phyloP scores from a whole-genome alignment of 139 green algal species.

The Astrephomene gubernaculifera region DNA sequence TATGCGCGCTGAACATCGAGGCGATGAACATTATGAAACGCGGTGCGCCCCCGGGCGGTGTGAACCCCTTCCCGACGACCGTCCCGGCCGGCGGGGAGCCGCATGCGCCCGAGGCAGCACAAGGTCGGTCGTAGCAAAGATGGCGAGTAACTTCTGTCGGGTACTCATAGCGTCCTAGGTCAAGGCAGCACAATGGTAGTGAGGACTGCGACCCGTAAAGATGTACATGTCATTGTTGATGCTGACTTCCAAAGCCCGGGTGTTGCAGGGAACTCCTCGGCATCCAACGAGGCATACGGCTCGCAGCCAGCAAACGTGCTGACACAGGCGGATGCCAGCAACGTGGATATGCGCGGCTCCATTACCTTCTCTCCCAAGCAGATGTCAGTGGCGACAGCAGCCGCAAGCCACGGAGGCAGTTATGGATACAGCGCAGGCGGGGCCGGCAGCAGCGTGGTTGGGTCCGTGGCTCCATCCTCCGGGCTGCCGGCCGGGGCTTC shows the following conservation, averaged over 20 bases:
- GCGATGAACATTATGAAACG: constrained; percentile 79
- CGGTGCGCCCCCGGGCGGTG: constrained; percentile 46
- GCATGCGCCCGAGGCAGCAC: not conserved
- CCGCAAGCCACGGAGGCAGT: not conserved
- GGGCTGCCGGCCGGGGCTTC: not conserved
- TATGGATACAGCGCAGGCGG: not conserved
- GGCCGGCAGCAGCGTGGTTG: not conserved
- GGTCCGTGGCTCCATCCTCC: not conserved
- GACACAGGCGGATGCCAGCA: not conserved
- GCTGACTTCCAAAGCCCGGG: too few species aligned
- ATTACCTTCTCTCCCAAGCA: constrained; percentile 23
- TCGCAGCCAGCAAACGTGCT: not conserved
- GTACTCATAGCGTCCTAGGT: too few species aligned
- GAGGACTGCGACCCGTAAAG: too few species aligned
- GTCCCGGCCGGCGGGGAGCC: not conserved
- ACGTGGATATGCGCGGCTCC: constrained; percentile 27
- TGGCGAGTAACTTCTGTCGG: too few species aligned
- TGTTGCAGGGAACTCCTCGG: too few species aligned
- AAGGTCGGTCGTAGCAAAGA: not conserved
- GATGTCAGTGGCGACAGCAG: not conserved
- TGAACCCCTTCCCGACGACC: constrained; percentile 36
- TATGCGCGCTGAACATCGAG: constrained; percentile 82
- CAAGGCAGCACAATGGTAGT: too few species aligned
- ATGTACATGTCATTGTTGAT: too few species aligned
- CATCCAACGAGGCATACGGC: too few species aligned